Evolutionary conservation across 2,329 filamentous ascomycete species (phyloP).

Genomic region (Aspergillus vadensis): DNA sequence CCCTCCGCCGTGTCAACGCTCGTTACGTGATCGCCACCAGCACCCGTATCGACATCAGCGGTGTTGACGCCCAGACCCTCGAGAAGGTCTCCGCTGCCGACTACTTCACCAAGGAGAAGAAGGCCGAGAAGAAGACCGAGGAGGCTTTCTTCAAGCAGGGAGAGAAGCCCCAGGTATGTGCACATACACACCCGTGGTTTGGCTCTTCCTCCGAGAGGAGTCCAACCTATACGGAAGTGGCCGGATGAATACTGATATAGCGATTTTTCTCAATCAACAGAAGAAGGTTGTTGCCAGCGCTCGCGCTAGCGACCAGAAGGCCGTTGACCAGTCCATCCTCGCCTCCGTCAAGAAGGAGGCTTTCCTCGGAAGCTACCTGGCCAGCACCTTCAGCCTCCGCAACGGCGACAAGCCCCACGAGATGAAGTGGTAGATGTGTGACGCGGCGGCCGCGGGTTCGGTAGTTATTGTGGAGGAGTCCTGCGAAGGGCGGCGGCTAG

Average conservation of each 20-base stretch:
- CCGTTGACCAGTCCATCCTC: conserved; percentile 93
- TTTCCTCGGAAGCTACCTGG: conserved; percentile 89
- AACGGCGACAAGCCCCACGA: conserved; percentile 99
- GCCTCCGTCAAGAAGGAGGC: conserved; percentile 98
- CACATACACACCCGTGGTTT: conserved; percentile 42
- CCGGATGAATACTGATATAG: conserved; percentile 11
- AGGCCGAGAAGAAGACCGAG: conserved; percentile 89
- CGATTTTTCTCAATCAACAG: conserved; percentile 52
- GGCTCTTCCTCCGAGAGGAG: not conserved
- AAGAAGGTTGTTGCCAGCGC: conserved; percentile 95
- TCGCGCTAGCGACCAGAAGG: conserved; percentile 97
- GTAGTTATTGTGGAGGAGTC: conserved; percentile 44
- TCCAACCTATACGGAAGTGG: not conserved
- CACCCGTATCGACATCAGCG: conserved; percentile 63
- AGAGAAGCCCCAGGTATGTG: conserved; percentile 91
- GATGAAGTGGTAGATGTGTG: conserved; percentile 89
- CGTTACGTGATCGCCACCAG: conserved; percentile 55
- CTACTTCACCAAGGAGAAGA: conserved; percentile 98
- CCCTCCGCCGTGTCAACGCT: conserved; percentile 72
- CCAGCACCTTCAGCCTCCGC: conserved; percentile 95
- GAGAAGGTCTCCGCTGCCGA: conserved; percentile 85
- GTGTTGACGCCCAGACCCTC: conserved; percentile 70
- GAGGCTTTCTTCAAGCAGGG: conserved; percentile 99
- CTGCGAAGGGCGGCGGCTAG: conserved; percentile 41
- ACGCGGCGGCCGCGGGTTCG: conserved; percentile 43